Base-by-base conservation (phyloP, 163 green algal genomes). In the Coccomyxa subellipsoidea region DNA sequence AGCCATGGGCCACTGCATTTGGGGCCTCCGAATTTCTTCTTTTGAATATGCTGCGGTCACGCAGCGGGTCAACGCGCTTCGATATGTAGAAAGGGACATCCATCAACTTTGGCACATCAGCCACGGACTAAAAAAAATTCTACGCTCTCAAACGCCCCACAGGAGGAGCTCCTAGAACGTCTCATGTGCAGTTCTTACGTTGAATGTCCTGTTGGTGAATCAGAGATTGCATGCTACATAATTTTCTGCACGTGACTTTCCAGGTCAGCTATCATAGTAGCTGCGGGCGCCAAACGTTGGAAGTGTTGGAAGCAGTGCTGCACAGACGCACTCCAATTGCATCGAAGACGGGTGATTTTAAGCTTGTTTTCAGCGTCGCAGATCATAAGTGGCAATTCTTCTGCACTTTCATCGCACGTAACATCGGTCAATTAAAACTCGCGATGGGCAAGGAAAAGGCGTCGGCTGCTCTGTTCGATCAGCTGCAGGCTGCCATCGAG, bases 401-500 rank as follows among this genome's bases (percentile, higher is more conserved):
- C 47, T 59, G 15, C 47, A 59, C 15, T 59, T 18, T 59, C 23
- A 59, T 18, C 23, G 47, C 0, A 23, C 5, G 1, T 6, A 2
- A 18, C 47, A 59, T 18, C 47, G 21, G 1, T 59, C 4, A 59
- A 27, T 7, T 7, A 2, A 12, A 27, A 10, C 29, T 71, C 69
- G 35, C 7, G 35, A 85, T 85, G 82, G 66, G 69, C n/a, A 83
- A 79, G 53, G 69, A 37, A 38, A 90, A 91, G 79, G 71, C 59
- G 23, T 80, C 89, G 32, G 73, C 71, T 10, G 69, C 83, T 3
- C 72, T 93, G 38, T 88, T 93, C 54, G 80, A 89, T 23, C 81
- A 87, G 32, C 84, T 94, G 18, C 54, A 39, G 0, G 80, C 83
- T 23, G 86, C 80, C 3, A 69, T 94, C 7, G 80, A 91, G 38